Conservation (phyloP, 2,329 filamentous ascomycete genomes). For the Blastomyces gilchristii region DNA sequence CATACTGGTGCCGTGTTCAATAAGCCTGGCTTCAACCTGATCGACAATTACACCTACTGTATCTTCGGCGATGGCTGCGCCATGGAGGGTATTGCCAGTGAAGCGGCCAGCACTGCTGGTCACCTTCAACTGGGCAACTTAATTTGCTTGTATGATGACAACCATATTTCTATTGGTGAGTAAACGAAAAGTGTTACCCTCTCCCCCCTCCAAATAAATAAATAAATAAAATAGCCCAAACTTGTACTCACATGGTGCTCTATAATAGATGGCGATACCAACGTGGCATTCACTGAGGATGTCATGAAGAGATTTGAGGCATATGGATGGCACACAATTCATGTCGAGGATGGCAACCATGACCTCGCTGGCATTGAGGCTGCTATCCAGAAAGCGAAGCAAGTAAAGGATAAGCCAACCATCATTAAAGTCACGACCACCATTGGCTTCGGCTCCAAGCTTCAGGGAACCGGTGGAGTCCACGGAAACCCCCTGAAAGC, state of each 20-base stretch:
- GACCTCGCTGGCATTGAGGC: conserved; percentile 81
- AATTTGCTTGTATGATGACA: conserved; percentile 95
- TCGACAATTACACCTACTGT: conserved; percentile 94
- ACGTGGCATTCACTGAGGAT: conserved; percentile 93
- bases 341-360: conserved; percentile 77
- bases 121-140: conserved; percentile 97
- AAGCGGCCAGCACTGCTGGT: conserved; percentile 84
- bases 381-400: conserved; percentile 74
- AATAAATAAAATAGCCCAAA: background rate
- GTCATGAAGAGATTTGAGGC: conserved; percentile 89
- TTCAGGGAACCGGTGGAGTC: conserved; percentile 88
- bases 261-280: conserved; percentile 74
- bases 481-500: conserved; percentile 94
- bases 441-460: conserved; percentile 89
- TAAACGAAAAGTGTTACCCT: background rate
- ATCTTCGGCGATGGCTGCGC: conserved; percentile 98
- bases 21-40: conserved; percentile 82
- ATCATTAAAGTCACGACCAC: conserved; percentile 95
- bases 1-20: conserved; percentile 90
- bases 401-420: conserved; percentile 90
- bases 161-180: conserved; percentile 79
- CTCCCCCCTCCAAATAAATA: conserved; percentile 34
- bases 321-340: conserved; percentile 88
- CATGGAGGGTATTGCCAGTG: conserved; percentile 94
- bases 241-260: conserved; percentile 11